Evolutionary conservation across 371 early-diverging fungal species (phyloP), one percentile per base, ranked within the genome.

Genomic region (Mortierella sp.): DNA sequence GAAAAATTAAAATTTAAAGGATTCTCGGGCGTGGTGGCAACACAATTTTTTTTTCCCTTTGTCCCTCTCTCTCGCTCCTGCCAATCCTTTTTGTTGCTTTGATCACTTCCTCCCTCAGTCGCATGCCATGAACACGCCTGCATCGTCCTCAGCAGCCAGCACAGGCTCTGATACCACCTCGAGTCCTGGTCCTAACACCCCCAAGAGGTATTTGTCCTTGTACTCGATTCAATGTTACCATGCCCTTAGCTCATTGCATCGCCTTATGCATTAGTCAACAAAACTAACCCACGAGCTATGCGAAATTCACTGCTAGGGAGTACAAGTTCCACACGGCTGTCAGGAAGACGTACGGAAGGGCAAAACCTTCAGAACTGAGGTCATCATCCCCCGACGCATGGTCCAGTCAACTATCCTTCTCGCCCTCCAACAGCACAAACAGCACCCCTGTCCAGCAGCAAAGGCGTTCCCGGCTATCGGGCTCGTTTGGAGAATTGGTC

Each of bases 341-440:
- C 61, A 75, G 47, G 55, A 74, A 71, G 41, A 82, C 83, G 0
- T 82, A 82, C 64, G 83, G 83, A 37, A 69, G 78, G 10, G 47
- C 70, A 10, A 72, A 63, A 31, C 67, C 70, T 19, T 2, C 43
- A 29, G 22, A 11, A 4, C 22, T 29, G 2, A 77, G 71, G 14
- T 37, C 74, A 26, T 58, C 75, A 1, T 73, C 76, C 9, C 45
- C 74, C 22, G 73, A 65, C 34, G 66, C 73, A n/a, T 76, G 77
- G 77, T n/a, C 64, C 19, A 58, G 26, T 41, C 24, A 58, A 58
- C 58, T 58, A 16, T 58, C 58, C 58, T 58, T 34, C 29, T 45
- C 58, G 11, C 40, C 64, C 31, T 39, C 55, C 52, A 44, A 19
- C 66, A 74, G 71, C 24, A 48, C 14, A 16, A 29, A 29, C 39